These are phyloP conservation scores for Suaeda aralocaspica DNA, from an alignment of 148 eudicot genomes.

Conservation along the genomic window DNA sequence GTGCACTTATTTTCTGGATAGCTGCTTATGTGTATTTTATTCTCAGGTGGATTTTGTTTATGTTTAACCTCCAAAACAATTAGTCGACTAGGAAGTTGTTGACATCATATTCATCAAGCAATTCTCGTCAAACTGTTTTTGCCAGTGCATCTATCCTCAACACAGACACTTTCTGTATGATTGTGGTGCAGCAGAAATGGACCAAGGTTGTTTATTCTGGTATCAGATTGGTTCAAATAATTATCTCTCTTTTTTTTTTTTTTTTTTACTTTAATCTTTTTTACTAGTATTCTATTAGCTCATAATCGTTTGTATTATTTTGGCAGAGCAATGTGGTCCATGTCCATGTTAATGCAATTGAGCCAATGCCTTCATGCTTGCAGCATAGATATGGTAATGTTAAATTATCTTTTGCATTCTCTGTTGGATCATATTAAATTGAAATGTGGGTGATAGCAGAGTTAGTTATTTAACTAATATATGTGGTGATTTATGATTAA, in stretches of 20 bases:
- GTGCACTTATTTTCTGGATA: background rate
- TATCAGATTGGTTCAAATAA: background rate
- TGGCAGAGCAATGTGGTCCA: slow-evolving; percentile 70
- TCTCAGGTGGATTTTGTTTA: slow-evolving; percentile 85
- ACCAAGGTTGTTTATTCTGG: slow-evolving; percentile 60
- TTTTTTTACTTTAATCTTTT: background rate
- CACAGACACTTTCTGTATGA: slow-evolving; percentile 72
- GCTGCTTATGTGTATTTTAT: slow-evolving; percentile 9
- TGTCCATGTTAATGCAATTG: slow-evolving; percentile 79
- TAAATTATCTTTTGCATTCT: slow-evolving; percentile 10
- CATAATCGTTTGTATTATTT: slow-evolving; percentile 5
- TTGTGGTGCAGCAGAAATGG: slow-evolving; percentile 94
- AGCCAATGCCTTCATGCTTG: slow-evolving; percentile 80
- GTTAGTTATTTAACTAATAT: no score
- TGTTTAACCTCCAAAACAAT: slow-evolving; percentile 79
- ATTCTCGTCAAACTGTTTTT: slow-evolving; percentile 78
- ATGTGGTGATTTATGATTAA: no score
- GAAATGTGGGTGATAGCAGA: background rate
- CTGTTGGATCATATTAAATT: background rate
- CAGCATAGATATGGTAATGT: slow-evolving; percentile 75
- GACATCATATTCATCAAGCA: slow-evolving; percentile 60
- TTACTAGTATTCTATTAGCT: background rate
- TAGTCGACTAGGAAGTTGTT: slow-evolving; percentile 68
- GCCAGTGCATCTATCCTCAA: slow-evolving; percentile 98
- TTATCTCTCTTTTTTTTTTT: slow-evolving; percentile 7